These are phyloP conservation scores for Margaritispora aquatica DNA, from an alignment of 495 filamentous ascomycete species.

Conservation along the genomic window DNA sequence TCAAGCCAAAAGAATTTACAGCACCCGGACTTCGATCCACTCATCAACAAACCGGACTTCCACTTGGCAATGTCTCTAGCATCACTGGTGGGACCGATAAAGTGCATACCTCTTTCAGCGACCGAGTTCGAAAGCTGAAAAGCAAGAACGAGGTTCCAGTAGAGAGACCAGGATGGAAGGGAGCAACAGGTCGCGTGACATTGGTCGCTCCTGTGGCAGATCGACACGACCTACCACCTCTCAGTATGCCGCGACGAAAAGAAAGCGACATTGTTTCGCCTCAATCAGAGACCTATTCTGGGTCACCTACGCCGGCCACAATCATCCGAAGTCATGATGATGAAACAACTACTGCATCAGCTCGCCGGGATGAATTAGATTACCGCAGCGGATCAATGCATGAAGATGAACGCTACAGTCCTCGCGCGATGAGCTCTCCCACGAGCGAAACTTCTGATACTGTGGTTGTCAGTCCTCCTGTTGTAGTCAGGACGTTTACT, in stretches of 20 bases:
- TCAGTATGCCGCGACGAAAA: conserved; percentile 30
- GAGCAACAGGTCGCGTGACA: conserved; percentile 43
- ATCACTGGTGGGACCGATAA: conserved; percentile 14
- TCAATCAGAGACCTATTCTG: conserved; percentile 3
- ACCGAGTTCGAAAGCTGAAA: conserved; percentile 39
- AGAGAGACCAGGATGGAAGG: conserved; percentile 43
- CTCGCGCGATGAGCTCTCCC: conserved; percentile 8
- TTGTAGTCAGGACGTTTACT: conserved; percentile 1
- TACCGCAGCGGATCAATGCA: conserved; percentile 18
- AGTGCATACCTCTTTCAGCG: conserved; percentile 30
- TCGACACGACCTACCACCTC: conserved; percentile 31
- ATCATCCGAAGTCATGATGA: conserved; percentile 27
- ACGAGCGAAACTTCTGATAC: conserved; percentile 7
- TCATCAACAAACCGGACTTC: conserved; percentile 10
- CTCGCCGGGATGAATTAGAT: conserved; percentile 4
- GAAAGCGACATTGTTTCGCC: conserved; percentile 20
- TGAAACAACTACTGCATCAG: conserved; percentile 23
- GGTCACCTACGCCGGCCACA: conserved; percentile 11
- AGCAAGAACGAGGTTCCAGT: conserved; percentile 9
- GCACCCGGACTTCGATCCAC: conserved; percentile 31
- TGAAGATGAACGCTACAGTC: conserved; percentile 15
- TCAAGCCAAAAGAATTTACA: conserved; percentile 38
- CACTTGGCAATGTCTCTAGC: conserved; percentile 15
- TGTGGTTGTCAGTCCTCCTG: conserved; percentile 6
- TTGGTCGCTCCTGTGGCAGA: conserved; percentile 43